Evolutionary conservation across 495 filamentous ascomycete species (phyloP), one percentile per base, ranked within the genome.

Genomic region (Xylaria telfairii): DNA sequence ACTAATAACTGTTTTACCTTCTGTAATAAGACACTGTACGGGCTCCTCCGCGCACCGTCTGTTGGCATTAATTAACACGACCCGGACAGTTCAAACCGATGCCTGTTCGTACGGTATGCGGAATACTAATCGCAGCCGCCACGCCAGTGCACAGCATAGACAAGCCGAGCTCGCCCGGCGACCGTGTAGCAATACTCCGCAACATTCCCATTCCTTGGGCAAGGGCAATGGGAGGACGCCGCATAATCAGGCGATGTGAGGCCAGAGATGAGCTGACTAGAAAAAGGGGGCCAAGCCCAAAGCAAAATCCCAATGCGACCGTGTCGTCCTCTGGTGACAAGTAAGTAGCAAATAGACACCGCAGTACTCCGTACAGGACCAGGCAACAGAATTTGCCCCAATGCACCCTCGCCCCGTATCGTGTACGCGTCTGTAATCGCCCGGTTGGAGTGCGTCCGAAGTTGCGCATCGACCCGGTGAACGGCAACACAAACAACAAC

Each of bases 261-360:
- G 46, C 67, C 67, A 69, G 57, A 62, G 39, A 63, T 63, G 67
- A 69, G 67, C 67, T 69, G 67, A 69, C 67, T 24, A 54, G 30
- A 49, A 26, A 44, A 63, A 44, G 47, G 67, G 42, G 56, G 32
- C 67, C 30, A 60, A 37, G 39, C 26, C 47, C 4, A 69, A 32
- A 19, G 32, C 46, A 10, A 28, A 49, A 51, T 60, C 66, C 56
- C 30, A 60, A 54, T 61, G 57, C 57, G 47, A 63, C 67, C 26
- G 67, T 62, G 47, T 17, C 41, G 66, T 1, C 28, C 24, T 26
- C 53, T 47, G 65, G 49, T 42, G 54, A 49, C 54, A 34, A 60
- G 41, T 68, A 34, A 60, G 41, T 68, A 59, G 19, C 37, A 57
- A 49, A n/a, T 9, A 44, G n/a, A 42, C 37, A 62, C 30, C 19